These are phyloP conservation scores for Glebionis coronaria DNA, from an alignment of 129 eudicot species.

Conservation along the genomic window DNA sequence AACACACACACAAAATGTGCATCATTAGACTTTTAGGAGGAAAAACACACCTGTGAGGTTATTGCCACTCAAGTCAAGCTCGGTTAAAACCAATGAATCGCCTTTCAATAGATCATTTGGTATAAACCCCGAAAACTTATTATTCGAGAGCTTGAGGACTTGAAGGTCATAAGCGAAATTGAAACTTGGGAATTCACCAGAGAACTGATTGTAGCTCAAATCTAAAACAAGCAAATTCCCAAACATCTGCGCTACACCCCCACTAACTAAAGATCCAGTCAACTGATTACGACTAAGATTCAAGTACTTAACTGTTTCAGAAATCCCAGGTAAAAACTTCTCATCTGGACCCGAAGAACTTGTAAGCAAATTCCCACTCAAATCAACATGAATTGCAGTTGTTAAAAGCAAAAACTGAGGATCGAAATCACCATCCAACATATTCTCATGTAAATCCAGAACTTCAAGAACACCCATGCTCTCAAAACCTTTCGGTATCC, in stretches of 20 bases:
- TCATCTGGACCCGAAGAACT: slow-evolving; percentile 42
- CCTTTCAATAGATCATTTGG: slow-evolving; percentile 92
- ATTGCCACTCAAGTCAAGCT: slow-evolving; percentile 91
- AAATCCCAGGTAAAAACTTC: slow-evolving; percentile 62
- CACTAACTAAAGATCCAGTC: slow-evolving; percentile 73
- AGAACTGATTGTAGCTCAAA: slow-evolving; percentile 83
- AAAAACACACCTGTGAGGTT: slow-evolving; percentile 71
- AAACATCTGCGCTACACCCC: slow-evolving; percentile 60
- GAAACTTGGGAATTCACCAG: slow-evolving; percentile 92
- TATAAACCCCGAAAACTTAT: slow-evolving; percentile 71
- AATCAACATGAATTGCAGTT: slow-evolving; percentile 70
- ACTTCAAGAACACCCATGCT: slow-evolving; percentile 59
- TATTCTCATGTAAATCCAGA: slow-evolving; percentile 88
- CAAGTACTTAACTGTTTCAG: slow-evolving; percentile 68
- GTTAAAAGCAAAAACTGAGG: slow-evolving; percentile 69
- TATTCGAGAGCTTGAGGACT: slow-evolving; percentile 77
- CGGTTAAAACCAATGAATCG: slow-evolving; percentile 73
- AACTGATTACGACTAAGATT: slow-evolving; percentile 83
- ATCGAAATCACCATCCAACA: slow-evolving; percentile 73
- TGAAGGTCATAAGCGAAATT: slow-evolving; percentile 90
- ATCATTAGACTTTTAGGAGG: background rate
- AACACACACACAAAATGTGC: background rate
- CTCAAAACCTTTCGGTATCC: slow-evolving; percentile 69
- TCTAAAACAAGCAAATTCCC: slow-evolving; percentile 75
- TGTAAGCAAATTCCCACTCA: slow-evolving; percentile 68